These are phyloP conservation scores for Sclerotiophoma versabilis DNA, from an alignment of 2,329 filamentous ascomycete genomes.

Conservation along the genomic window DNA sequence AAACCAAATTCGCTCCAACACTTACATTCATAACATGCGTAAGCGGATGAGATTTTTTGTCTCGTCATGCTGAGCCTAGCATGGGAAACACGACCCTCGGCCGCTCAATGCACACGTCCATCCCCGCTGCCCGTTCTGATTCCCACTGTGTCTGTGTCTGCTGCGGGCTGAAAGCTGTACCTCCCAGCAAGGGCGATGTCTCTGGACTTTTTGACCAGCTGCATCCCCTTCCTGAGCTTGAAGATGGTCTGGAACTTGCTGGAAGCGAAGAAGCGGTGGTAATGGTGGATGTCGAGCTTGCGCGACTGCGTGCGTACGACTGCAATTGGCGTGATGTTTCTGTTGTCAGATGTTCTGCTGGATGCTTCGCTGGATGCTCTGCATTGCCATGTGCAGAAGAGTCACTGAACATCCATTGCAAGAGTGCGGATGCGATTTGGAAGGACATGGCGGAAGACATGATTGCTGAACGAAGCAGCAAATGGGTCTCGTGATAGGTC, in stretches of 20 bases:
- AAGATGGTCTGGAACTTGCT: not conserved
- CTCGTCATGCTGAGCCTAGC: constrained; percentile 1
- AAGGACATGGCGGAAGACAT: constrained; percentile 15
- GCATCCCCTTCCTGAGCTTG: not conserved
- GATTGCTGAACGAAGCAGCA: not conserved
- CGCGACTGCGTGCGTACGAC: not conserved
- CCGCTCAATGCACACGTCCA: not conserved
- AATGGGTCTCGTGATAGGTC: too few species aligned
- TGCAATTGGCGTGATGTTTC: not conserved
- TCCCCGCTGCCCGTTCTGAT: not conserved
- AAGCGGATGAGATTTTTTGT: too few species aligned
- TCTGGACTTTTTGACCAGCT: not conserved
- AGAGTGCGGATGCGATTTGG: constrained; percentile 6
- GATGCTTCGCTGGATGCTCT: not conserved
- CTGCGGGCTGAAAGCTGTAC: not conserved
- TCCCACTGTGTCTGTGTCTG: not conserved
- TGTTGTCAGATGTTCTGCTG: not conserved
- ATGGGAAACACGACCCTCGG: constrained; percentile 5
- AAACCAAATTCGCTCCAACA: too few species aligned
- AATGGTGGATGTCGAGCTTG: not conserved
- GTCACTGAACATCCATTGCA: constrained; percentile 5
- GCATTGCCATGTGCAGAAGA: not conserved
- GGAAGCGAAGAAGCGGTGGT: not conserved
- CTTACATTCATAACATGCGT: too few species aligned
- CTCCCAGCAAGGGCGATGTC: not conserved